Evolutionary conservation across 2,329 filamentous ascomycete genomes (phyloP).

Genomic region (Diaporthe aspalathi): DNA sequence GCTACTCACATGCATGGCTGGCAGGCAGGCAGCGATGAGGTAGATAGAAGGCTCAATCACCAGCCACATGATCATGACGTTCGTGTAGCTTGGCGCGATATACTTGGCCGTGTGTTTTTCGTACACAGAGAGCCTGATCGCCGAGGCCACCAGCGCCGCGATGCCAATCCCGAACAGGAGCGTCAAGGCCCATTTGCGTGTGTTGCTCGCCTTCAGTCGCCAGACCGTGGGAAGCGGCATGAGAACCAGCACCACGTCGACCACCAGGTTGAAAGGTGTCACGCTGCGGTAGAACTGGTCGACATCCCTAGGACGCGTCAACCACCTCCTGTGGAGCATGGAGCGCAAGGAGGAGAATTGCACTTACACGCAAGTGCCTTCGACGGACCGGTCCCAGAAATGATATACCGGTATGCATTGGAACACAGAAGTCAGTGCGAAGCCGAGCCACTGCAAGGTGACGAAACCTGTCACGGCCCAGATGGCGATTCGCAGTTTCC

Average conservation of each 20-base stretch:
- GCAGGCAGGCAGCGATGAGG: constrained; percentile 35
- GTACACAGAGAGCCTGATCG: constrained; percentile 30
- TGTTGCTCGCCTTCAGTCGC: constrained; percentile 30
- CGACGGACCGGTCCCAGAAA: constrained; percentile 32
- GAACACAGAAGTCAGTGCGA: constrained; percentile 8
- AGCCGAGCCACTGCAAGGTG: constrained; percentile 33
- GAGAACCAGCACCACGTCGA: constrained; percentile 26
- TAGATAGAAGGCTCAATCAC: constrained; percentile 36
- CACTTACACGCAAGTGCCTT: constrained; percentile 21
- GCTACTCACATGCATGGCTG: constrained; percentile 36
- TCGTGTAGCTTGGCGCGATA: constrained; percentile 34
- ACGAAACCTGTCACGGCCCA: constrained; percentile 31
- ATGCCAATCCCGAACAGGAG: constrained; percentile 37
- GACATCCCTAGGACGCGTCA: background rate
- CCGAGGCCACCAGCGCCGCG: constrained; percentile 30
- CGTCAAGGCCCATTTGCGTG: constrained; percentile 33
- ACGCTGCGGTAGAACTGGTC: constrained; percentile 35
- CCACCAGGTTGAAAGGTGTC: constrained; percentile 36
- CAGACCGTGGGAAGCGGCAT: constrained; percentile 36
- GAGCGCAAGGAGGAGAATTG: background rate
- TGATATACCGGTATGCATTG: constrained; percentile 31
- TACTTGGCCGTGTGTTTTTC: constrained; percentile 27
- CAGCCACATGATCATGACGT: constrained; percentile 35
- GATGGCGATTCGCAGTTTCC: constrained; percentile 9
- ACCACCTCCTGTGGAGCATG: background rate